phyloP scores from a whole-genome alignment of 352 stramenopile genomes.

The Blastocystis sp. region DNA sequence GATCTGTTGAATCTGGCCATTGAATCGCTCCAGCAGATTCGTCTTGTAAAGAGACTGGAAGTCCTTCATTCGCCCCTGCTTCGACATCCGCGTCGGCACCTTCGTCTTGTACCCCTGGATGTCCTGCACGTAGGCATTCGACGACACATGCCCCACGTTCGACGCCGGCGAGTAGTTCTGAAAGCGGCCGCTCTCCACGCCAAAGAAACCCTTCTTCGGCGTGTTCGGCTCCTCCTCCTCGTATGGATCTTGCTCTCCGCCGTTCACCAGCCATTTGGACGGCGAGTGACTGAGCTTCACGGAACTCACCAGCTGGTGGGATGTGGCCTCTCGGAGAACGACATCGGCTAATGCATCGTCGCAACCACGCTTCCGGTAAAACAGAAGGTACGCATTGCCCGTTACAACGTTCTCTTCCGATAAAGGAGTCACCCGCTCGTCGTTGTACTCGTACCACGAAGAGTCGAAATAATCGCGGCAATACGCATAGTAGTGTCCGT shows the following conservation, averaged over 20 bases:
- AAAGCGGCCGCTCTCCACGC: neutral
- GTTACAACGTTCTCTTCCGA: slow-evolving; percentile 28
- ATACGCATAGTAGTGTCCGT: slow-evolving; percentile 54
- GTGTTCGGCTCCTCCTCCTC: neutral
- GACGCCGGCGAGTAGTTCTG: neutral
- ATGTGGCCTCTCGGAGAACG: neutral
- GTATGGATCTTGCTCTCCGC: neutral
- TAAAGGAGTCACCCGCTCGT: slow-evolving; percentile 1
- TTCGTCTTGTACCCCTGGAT: slow-evolving; percentile 56
- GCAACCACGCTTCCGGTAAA: slow-evolving; percentile 43
- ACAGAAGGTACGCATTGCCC: slow-evolving; percentile 45
- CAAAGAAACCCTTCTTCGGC: neutral
- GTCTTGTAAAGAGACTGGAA: neutral
- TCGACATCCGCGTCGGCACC: neutral
- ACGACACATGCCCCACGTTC: neutral
- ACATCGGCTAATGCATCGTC: neutral
- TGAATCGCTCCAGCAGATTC: neutral
- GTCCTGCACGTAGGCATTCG: neutral
- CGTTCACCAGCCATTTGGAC: neutral
- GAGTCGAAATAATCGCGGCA: slow-evolving; percentile 38
- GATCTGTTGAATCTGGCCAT: neutral
- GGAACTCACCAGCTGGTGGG: neutral
- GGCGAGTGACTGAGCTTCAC: neutral
- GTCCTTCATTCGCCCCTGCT: slow-evolving; percentile 24
- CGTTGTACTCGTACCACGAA: slow-evolving; percentile 52